Conservation (phyloP, 1,139 yeast genomes). For the Ashbya aceris region DNA sequence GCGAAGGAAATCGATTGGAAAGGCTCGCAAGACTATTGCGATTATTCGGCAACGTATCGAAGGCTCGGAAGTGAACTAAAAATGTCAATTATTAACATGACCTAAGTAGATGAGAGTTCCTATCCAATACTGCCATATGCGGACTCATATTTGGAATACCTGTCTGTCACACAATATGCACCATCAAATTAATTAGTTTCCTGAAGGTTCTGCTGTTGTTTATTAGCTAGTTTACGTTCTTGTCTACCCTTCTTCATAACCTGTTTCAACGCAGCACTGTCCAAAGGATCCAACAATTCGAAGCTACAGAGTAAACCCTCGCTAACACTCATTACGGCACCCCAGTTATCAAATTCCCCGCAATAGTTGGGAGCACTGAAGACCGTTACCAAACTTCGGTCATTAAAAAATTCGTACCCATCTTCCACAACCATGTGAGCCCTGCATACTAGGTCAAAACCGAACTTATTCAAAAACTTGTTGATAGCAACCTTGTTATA, state of each 20-base stretch:
- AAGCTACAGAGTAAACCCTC: constrained; percentile 88
- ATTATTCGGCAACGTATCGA: too few species aligned
- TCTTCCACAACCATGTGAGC: constrained; percentile 99
- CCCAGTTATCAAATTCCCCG: constrained; percentile 98
- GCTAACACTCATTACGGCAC: constrained; percentile 95
- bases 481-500: constrained; percentile 88
- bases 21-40: too few species aligned
- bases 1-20: background rate
- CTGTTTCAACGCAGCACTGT: constrained; percentile 84
- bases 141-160: too few species aligned
- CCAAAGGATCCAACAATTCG: constrained; percentile 88
- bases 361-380: constrained; percentile 96
- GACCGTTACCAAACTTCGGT: constrained; percentile 85
- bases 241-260: constrained; percentile 83
- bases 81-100: too few species aligned
- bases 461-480: constrained; percentile 77
- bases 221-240: constrained; percentile 55
- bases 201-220: constrained; percentile 22
- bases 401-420: constrained; percentile 95
- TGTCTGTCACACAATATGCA: background rate
- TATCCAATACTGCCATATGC: too few species aligned
- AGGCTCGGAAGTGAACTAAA: too few species aligned
- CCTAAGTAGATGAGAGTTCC: too few species aligned
- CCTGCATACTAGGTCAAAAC: constrained; percentile 89
- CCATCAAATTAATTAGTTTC: constrained; percentile 1